Conservation (phyloP, 441 rosid genomes). For the Adansonia rubrostipa region DNA sequence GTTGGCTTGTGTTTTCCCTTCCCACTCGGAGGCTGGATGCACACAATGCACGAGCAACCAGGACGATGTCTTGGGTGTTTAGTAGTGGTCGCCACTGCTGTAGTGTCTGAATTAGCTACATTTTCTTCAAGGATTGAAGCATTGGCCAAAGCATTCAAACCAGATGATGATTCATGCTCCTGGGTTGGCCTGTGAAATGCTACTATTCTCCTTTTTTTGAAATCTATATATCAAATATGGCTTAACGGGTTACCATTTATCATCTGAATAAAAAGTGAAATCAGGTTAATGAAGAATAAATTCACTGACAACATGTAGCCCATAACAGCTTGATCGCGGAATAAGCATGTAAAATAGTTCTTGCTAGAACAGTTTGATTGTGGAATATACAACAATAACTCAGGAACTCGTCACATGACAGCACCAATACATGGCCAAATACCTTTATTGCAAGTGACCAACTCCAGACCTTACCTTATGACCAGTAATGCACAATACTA, state of each 20-base stretch:
- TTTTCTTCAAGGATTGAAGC: slow-evolving; percentile 50
- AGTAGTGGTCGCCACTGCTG: slow-evolving; percentile 62
- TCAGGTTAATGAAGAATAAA: neutral
- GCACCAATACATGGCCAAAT: too few relatives aligned
- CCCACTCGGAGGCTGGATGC: slow-evolving; percentile 81
- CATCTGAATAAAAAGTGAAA: neutral
- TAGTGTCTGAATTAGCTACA: slow-evolving; percentile 42
- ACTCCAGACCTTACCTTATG: neutral
- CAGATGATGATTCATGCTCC: slow-evolving; percentile 49
- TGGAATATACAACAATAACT: too few relatives aligned
- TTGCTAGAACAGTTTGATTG: too few relatives aligned
- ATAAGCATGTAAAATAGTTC: neutral
- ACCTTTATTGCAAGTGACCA: too few relatives aligned
- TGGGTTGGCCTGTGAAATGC: slow-evolving; percentile 38
- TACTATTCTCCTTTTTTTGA: slow-evolving; percentile 54
- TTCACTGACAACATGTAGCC: neutral
- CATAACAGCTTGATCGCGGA: neutral
- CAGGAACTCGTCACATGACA: too few relatives aligned
- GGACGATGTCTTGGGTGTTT: slow-evolving; percentile 79
- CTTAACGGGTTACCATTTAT: neutral
- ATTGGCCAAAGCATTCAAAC: slow-evolving; percentile 55
- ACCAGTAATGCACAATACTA: neutral
- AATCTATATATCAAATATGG: slow-evolving; percentile 38
- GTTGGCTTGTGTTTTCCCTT: slow-evolving; percentile 77
- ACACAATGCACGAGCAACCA: slow-evolving; percentile 80